Base-by-base conservation (phyloP, 2,329 filamentous ascomycete species). In the Shiraia sp. region DNA sequence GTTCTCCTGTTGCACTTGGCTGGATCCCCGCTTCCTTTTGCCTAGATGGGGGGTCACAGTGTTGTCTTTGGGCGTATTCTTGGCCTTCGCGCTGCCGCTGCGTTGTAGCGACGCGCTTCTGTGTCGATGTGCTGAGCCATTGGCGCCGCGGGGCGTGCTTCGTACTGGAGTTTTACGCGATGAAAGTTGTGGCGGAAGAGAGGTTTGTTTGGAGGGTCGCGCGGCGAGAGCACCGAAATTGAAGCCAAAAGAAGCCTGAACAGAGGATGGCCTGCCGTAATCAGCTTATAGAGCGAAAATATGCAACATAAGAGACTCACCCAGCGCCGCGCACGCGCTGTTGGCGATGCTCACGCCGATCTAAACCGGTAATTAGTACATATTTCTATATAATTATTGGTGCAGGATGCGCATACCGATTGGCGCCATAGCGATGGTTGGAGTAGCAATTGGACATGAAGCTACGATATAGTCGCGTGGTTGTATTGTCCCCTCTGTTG, bases 281-380 rank as follows among this genome's bases (percentile, higher is more conserved):
- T 71, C 41, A 63, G 57, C 44, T 36, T 40, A 25, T 24, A 17
- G 32, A 27, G 17, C 12, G 27, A 30, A n/a, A 37, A 15, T 29
- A 24, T 37, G 24, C 22, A n/a, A 16, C 19, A 27, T 10, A 40
- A 53, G 55, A 40, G 57, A 59, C 75, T 60, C 75, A 80, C 77
- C 73, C 78, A 61, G 78, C 77, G 63, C 78, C 78, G 58, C 78
- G 78, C 65, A 79, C 74, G 65, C 78, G 78, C 75, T 79, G 78
- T 60, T 75, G 75, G 58, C 73, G 73, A 59, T 76, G 75, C 68
- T 80, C 77, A 59, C 76, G 72, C 64, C 77, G 75, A 63, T 73
- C 75, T 77, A 49, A 5, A 10, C 6, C 4, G 29, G 12, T 4
- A 25, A 31, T 59, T 26, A 59, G 43, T n/a, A 23, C 25, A 8